Base-by-base conservation (phyloP, 805 yeast genomes). In the Kodamaea lidongshanica region DNA sequence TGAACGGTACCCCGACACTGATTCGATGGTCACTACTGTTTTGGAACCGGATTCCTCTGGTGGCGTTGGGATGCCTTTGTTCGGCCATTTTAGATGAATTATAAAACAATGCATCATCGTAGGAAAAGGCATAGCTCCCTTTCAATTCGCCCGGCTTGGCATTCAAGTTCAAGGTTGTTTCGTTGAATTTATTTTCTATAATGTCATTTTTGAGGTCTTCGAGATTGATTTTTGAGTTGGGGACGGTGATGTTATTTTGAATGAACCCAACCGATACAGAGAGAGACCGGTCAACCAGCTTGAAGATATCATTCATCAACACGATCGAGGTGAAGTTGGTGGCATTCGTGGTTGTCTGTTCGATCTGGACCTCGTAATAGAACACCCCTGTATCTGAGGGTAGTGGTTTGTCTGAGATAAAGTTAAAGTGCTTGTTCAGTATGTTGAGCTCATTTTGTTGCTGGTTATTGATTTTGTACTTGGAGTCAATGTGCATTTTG, bases 41-140 rank as follows among this genome's bases (percentile, higher is more conserved):
- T 11, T 67, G 39, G 26, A 45, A 52, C 17, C 61, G 48, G 12
- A 57, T 43, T 34, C 69, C 48, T 30, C 69, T 42, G 34, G 53
- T 59, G 51, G 58, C 51, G 30, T 51, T 58, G n/a, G 58, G 40
- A n/a, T 56, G 40, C 14, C 66, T 41, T 28, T 48, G 58, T 24
- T 60, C 65, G 3, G 46, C 38, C 5, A 39, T 41, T 33, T 58
- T 61, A 26, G 49, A 40, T 7, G 70, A 56, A 28, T 62, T 64
- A 35, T 61, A 51, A 17, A 65, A 64, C 12, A 50, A 40, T 44
- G 56, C 55, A 37, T 61, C 65, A 26, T 60, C 61, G 40, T 60
- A 62, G 41, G 54, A 58, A 13, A 64, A 51, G 1, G 66, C 68
- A 40, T 52, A 58, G 33, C 67, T 61, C 3, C 68, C 68, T 24